phyloP scores from a whole-genome alignment of 805 yeast species.

The Wickerhamomyces chaumierensis region DNA sequence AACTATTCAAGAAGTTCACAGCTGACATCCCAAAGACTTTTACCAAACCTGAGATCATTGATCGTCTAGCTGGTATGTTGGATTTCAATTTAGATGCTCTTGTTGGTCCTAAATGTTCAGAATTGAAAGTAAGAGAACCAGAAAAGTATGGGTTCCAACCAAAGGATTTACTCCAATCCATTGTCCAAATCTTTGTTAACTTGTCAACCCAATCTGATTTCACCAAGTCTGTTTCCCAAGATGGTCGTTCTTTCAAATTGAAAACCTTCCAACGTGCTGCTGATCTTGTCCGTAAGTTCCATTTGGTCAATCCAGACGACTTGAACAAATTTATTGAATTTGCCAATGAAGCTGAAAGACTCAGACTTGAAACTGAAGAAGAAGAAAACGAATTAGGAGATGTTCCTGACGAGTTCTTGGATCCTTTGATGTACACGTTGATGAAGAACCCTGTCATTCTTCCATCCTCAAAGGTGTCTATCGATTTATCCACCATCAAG shows the following conservation, averaged over 20 bases:
- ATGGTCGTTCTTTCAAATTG: constrained; percentile 77
- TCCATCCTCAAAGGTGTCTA: constrained; percentile 75
- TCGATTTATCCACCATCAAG: constrained; percentile 86
- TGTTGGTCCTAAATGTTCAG: constrained; percentile 91
- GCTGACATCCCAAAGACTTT: constrained; percentile 80
- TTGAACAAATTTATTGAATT: constrained; percentile 42
- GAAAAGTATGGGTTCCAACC: constrained; percentile 80
- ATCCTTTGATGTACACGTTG: constrained; percentile 90
- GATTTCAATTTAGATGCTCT: constrained; percentile 85
- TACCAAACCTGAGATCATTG: constrained; percentile 80
- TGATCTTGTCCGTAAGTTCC: constrained; percentile 44
- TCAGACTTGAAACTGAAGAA: constrained; percentile 54
- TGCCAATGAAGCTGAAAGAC: constrained; percentile 52
- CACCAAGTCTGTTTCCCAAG: constrained; percentile 73
- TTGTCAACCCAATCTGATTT: constrained; percentile 56
- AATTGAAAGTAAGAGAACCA: constrained; percentile 75
- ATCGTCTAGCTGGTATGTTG: constrained; percentile 90
- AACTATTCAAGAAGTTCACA: constrained; percentile 70
- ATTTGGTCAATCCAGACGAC: constrained; percentile 42
- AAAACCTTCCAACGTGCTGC: constrained; percentile 62
- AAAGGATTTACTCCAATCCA: constrained; percentile 49
- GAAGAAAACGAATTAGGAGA: constrained; percentile 88
- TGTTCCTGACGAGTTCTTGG: constrained; percentile 91
- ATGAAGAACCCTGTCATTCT: constrained; percentile 96
- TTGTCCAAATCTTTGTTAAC: constrained; percentile 69